Evolutionary conservation across 768 basidiomycete genomes (phyloP).

Genomic region (Butyriboletus loyo): DNA sequence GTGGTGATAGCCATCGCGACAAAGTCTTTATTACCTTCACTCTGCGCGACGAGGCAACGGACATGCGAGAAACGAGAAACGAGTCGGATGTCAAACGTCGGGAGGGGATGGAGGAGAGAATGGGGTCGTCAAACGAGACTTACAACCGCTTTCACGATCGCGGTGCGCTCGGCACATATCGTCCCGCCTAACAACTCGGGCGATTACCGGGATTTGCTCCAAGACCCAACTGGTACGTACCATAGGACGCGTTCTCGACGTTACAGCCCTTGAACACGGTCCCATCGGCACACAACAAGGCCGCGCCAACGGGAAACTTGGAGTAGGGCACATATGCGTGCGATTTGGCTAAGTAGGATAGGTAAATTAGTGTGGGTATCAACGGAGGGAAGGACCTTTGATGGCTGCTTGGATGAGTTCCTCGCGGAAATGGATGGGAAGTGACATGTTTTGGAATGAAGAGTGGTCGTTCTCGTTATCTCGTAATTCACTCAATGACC

Average conservation of each 20-base stretch:
- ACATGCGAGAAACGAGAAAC: not conserved
- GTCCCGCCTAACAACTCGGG: slow-evolving; percentile 51
- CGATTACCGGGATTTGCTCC: not conserved
- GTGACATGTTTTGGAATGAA: not conserved
- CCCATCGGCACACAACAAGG: slow-evolving; percentile 68
- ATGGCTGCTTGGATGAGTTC: slow-evolving; percentile 53
- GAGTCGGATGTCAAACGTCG: not conserved
- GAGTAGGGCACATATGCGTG: slow-evolving; percentile 83
- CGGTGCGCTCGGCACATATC: slow-evolving; percentile 94
- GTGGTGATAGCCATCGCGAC: slow-evolving; percentile 75
- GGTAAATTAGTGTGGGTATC: not conserved
- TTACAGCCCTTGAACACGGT: slow-evolving; percentile 82
- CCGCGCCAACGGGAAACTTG: slow-evolving; percentile 90
- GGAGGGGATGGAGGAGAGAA: not conserved
- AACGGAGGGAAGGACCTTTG: slow-evolving; percentile 7
- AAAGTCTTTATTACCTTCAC: slow-evolving; percentile 72
- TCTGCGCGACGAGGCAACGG: slow-evolving; percentile 46
- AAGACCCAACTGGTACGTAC: slow-evolving; percentile 38
- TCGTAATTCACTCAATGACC: not conserved
- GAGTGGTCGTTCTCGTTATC: not conserved
- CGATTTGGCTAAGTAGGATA: slow-evolving; percentile 50
- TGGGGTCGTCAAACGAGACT: slow-evolving; percentile 23
- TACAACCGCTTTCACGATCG: slow-evolving; percentile 91
- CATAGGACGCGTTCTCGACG: slow-evolving; percentile 92
- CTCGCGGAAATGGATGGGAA: slow-evolving; percentile 44